phyloP scores from a whole-genome alignment of 177 flowering plant species.

The Tripterygium wilfordii region DNA sequence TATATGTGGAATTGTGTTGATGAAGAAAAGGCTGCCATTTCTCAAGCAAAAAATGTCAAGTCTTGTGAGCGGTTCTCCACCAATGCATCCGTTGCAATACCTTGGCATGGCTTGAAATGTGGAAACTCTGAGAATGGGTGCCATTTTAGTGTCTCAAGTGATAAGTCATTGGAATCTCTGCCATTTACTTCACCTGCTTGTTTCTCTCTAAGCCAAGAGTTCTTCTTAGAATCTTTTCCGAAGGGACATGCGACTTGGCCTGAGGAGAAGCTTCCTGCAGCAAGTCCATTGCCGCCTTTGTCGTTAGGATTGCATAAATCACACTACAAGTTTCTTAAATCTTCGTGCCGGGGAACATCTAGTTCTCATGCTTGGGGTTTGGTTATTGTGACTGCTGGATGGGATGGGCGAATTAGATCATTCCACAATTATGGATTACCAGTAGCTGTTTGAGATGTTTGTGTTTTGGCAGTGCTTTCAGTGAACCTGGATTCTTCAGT shows the following conservation, averaged over 20 bases:
- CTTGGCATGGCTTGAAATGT: conserved; percentile 43
- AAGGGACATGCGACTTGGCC: conserved; percentile 73
- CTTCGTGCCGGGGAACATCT: conserved; percentile 33
- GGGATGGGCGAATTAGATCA: conserved; percentile 61
- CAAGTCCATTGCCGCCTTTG: conserved; percentile 11
- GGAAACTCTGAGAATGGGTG: conserved; percentile 8
- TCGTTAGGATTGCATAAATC: conserved; percentile 33
- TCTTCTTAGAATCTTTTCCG: conserved; percentile 33
- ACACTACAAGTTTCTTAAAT: conserved; percentile 43
- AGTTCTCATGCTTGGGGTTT: conserved; percentile 61
- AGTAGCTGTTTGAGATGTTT: conserved; percentile 23
- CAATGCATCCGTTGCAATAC: conserved; percentile 55
- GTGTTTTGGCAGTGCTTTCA: not conserved
- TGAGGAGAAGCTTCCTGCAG: conserved; percentile 52
- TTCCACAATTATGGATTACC: conserved; percentile 69
- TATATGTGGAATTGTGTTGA: conserved; percentile 37
- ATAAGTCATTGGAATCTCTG: conserved; percentile 6
- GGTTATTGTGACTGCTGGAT: conserved; percentile 63
- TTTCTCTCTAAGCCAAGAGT: conserved; percentile 36
- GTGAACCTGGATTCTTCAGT: conserved; percentile 4
- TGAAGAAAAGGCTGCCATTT: conserved; percentile 10
- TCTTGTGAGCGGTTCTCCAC: conserved; percentile 45
- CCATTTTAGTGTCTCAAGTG: conserved; percentile 4
- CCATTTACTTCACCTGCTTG: conserved; percentile 25
- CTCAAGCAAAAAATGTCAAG: conserved; percentile 19